Base-by-base conservation (phyloP, 768 basidiomycete species). In the Boletales sp. region DNA sequence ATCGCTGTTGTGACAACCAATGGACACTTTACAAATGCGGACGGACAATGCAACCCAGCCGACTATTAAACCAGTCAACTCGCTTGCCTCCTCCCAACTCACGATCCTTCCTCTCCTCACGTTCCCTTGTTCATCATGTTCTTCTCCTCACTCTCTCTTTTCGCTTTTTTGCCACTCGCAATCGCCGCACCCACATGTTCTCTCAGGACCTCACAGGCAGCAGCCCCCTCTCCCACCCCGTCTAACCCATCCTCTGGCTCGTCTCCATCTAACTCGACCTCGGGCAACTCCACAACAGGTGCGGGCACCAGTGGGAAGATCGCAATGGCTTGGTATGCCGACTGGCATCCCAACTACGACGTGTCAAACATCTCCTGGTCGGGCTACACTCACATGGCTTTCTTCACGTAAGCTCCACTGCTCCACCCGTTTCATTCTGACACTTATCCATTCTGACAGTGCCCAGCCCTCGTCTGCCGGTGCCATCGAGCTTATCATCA, bases 251-350 rank as follows among this genome's bases (percentile, higher is more conserved):
- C 56, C 15, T 32, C 56, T 11, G 24, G 24, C 24, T 24, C 24
- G 24, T 24, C 24, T 5, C 24, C 24, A 4, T 27, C 24, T 7
- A 27, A 27, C 24, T 7, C 24, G 24, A 7, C 24, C 5, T 14
- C 64, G 1, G 55, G 55, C 3, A 57, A 52, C 39, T 34, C 56
- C 3, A 45, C 62, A 32, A 51, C 57, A 1, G 52, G 58, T 47
- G 56, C 57, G 15, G 62, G 60, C 57, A 56, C 62, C 56, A 58
- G 24, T 51, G 61, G 65, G 6, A 53, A 40, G 43, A 71, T 84
- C 14, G 72, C 82, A n/a, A 70, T 78, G 41, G 74, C 82, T 14
- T 90, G 87, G 86, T 87, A 74, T 57, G 81, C 86, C 27, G 81
- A 82, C 40, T 90, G 82, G 82, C 82, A 85, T 60, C 65, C 77